Evolutionary conservation across 345 rosid genomes (phyloP), one percentile per base, ranked within the genome.

Genomic region (thale cress (Arabidopsis thaliana)): DNA sequence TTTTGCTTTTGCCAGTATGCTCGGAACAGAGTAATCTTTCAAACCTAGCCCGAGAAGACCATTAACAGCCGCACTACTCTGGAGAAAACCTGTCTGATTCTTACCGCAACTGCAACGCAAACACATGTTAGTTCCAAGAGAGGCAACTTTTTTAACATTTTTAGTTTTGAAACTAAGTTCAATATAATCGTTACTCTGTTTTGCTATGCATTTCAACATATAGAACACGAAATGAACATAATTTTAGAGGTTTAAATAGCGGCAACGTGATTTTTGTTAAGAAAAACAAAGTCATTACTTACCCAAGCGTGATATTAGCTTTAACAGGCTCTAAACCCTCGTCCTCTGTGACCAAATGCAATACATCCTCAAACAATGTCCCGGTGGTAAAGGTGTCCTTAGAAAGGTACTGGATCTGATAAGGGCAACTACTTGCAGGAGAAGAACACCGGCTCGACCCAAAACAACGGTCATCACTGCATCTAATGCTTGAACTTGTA

Each of bases 31-130:
- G 6, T 79, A 59, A 7, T 79, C 84, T 45, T 76, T 78, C 82
- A 90, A 69, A 46, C 98, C 97, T 66, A 94, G 96, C 49, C 97
- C 98, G 58, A 94, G 86, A 34, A 89, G 84, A 64, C 98, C 98
- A 65, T 94, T 91, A 25, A 90, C 89, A 58, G 97, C 87, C 5
- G 79, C 82, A 36, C 0, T 0, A 33, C 59, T 57, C 81, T 84
- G 74, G 65, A 91, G 87, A 12, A 84, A 70, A 80, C 98, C 97
- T n/a, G 93, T 88, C 80, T 87, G 95, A 63, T 72, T 76, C 79
- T 68, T 79, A 66, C 97, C 97, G 58, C 98, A 91, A 48, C 98
- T 94, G 86, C 83, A 83, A 20, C 49, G 12, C 37, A 60, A 23
- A 46, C 53, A 67, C 20, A 34, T 34, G 14, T 69, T 30, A 61